Percentiles rank a stretch among this genome's conserved stretches.
Conservation (phyloP, 108 stramenopile genomes). For the Fistulifera pelliculosa region DNA sequence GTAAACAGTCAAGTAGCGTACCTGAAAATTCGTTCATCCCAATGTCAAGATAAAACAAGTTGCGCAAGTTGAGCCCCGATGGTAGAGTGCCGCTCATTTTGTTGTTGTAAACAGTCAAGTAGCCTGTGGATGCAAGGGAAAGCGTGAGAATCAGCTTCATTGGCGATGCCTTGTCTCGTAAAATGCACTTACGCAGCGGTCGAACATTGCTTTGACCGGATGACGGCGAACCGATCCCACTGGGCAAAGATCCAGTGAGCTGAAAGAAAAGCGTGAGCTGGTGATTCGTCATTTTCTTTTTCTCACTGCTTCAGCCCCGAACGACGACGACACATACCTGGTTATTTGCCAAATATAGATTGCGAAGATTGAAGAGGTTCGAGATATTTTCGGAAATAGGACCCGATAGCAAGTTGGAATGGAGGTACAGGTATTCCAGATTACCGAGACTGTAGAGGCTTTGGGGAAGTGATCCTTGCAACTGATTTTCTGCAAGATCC, state of each 20-base stretch:
- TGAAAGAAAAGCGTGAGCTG: too few species aligned
- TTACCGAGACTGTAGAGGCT: slow-evolving; percentile 11
- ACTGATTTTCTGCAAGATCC: slow-evolving; percentile 22
- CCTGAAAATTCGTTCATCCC: slow-evolving; percentile 33
- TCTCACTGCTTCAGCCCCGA: background rate
- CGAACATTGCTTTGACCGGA: slow-evolving; percentile 2
- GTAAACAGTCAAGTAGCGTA: background rate
- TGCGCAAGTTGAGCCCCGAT: slow-evolving; percentile 8
- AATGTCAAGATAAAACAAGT: slow-evolving; percentile 31
- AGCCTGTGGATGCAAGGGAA: too few species aligned
- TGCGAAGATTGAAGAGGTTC: background rate
- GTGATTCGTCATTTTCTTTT: background rate
- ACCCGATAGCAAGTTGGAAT: slow-evolving; percentile 2
- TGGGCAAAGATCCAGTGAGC: slow-evolving; percentile 11
- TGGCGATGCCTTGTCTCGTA: too few species aligned
- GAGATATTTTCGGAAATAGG: background rate
- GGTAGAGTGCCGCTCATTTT: slow-evolving; percentile 32
- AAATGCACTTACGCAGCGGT: slow-evolving; percentile 13
- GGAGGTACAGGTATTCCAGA: slow-evolving; percentile 5
- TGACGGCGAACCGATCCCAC: slow-evolving; percentile 7
- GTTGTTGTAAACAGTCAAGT: slow-evolving; percentile 25
- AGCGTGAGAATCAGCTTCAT: too few species aligned
- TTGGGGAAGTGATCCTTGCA: slow-evolving; percentile 10
- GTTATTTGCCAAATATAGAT: slow-evolving; percentile 14
- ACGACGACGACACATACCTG: too few species aligned